Conservation (phyloP, 2,329 filamentous ascomycete genomes). For the Aureobasidium sp. region DNA sequence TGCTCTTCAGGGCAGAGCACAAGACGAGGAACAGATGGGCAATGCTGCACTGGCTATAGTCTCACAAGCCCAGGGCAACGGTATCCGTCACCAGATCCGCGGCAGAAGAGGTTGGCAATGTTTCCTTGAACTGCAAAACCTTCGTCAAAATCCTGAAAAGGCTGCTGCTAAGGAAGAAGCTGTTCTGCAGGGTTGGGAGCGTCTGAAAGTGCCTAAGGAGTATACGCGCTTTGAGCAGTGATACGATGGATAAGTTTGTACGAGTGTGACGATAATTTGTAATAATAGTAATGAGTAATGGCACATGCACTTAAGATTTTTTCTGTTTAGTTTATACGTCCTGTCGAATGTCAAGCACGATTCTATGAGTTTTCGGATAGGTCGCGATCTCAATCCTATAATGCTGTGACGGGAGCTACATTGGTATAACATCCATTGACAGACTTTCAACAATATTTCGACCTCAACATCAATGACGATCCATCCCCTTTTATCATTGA, state of each 20-base stretch:
- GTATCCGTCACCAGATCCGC: neutral
- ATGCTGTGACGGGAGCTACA: no score
- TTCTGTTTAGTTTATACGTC: neutral
- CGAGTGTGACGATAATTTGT: neutral
- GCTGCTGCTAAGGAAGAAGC: neutral
- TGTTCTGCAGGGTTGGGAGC: neutral
- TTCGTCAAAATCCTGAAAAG: neutral
- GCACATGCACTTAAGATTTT: neutral
- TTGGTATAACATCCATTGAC: no score
- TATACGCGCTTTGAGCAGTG: neutral
- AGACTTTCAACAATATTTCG: no score
- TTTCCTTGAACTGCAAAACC: neutral
- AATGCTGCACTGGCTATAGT: neutral
- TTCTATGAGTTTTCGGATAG: no score
- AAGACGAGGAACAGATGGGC: neutral
- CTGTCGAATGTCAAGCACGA: no score
- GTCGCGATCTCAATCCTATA: no score
- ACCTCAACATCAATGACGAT: no score
- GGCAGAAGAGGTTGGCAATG: conserved; percentile 3
- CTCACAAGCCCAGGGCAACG: neutral
- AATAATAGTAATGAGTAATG: neutral
- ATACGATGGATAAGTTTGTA: neutral
- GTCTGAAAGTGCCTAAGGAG: neutral
- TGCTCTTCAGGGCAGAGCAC: neutral
- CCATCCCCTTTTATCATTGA: no score